phyloP scores from a whole-genome alignment of 495 filamentous ascomycete species.

The Penicillium canescens region DNA sequence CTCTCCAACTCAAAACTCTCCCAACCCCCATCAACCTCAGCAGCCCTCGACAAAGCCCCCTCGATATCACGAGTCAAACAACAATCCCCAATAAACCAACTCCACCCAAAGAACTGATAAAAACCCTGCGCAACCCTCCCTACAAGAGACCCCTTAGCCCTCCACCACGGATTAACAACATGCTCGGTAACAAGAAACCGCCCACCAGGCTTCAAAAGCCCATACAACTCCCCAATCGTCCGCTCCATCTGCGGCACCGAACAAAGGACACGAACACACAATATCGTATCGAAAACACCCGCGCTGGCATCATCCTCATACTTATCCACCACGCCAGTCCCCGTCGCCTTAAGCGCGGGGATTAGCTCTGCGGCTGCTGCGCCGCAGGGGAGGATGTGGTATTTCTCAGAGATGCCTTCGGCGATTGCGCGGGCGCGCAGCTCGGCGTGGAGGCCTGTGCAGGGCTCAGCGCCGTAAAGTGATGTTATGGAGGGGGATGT shows the following conservation, averaged over 20 bases:
- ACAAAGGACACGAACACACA: conserved; percentile 71
- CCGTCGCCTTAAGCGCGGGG: conserved; percentile 36
- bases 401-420: conserved; percentile 57
- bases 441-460: conserved; percentile 50
- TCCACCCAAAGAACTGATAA: conserved; percentile 37
- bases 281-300: conserved; percentile 65
- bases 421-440: conserved; percentile 46
- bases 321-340: conserved; percentile 28
- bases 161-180: conserved; percentile 52
- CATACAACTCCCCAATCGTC: conserved; percentile 60
- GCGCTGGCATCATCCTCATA: conserved; percentile 8
- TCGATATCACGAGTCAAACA: conserved; percentile 57
- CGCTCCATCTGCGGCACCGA: conserved; percentile 63
- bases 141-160: conserved; percentile 47
- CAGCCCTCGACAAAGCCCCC: conserved; percentile 46
- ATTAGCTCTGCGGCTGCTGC: conserved; percentile 53
- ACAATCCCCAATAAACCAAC: conserved; percentile 60
- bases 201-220: conserved; percentile 64
- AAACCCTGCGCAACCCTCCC: conserved; percentile 45
- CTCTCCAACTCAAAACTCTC: conserved; percentile 50
- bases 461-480: conserved; percentile 72
- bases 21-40: conserved; percentile 53
- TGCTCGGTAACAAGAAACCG: conserved; percentile 72
- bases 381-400: conserved; percentile 63
- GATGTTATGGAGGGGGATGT: conserved; percentile 46